Evolutionary conservation across 2,329 filamentous ascomycete species (phyloP).

Genomic region (Stachybotrys chlorohalonatus): DNA sequence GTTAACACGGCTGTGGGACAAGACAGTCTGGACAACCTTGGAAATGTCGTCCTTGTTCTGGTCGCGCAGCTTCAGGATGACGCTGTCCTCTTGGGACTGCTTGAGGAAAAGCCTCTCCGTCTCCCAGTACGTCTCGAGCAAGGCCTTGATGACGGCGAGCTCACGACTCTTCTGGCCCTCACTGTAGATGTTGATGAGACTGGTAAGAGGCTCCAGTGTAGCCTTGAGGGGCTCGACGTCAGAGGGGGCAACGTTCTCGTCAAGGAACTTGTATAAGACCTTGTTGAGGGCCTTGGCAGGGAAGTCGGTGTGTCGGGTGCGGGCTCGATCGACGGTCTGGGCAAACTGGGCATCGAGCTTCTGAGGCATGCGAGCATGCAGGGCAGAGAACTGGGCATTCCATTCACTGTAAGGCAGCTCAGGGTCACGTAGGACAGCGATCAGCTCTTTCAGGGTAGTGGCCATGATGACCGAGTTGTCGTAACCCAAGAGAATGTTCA

Average conservation of each 20-base stretch:
- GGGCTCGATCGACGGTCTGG: slow-evolving; percentile 78
- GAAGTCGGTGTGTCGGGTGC: slow-evolving; percentile 73
- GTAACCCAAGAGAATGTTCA: slow-evolving; percentile 85
- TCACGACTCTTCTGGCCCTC: slow-evolving; percentile 91
- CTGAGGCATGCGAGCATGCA: slow-evolving; percentile 95
- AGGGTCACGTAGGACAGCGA: slow-evolving; percentile 81
- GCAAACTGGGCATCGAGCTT: slow-evolving; percentile 78
- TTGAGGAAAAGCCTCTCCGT: slow-evolving; percentile 85
- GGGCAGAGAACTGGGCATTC: slow-evolving; percentile 88
- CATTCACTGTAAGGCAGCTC: slow-evolving; percentile 95
- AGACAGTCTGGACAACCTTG: slow-evolving; percentile 77
- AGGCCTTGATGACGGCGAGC: slow-evolving; percentile 66
- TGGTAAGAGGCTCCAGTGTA: slow-evolving; percentile 65
- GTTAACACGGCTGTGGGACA: slow-evolving; percentile 87
- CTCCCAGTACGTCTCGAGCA: slow-evolving; percentile 74
- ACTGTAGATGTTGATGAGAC: slow-evolving; percentile 69
- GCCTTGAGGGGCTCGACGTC: slow-evolving; percentile 68
- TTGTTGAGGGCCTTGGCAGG: slow-evolving; percentile 81
- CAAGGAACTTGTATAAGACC: slow-evolving; percentile 78
- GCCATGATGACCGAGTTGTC: slow-evolving; percentile 98
- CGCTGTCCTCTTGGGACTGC: slow-evolving; percentile 84
- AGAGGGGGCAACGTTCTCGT: slow-evolving; percentile 66
- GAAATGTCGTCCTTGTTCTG: slow-evolving; percentile 89
- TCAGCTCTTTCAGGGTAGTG: slow-evolving; percentile 72
- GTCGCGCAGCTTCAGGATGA: slow-evolving; percentile 87